Base-by-base conservation (phyloP, 2,329 filamentous ascomycete species). In the Hymenoscyphus albidus region DNA sequence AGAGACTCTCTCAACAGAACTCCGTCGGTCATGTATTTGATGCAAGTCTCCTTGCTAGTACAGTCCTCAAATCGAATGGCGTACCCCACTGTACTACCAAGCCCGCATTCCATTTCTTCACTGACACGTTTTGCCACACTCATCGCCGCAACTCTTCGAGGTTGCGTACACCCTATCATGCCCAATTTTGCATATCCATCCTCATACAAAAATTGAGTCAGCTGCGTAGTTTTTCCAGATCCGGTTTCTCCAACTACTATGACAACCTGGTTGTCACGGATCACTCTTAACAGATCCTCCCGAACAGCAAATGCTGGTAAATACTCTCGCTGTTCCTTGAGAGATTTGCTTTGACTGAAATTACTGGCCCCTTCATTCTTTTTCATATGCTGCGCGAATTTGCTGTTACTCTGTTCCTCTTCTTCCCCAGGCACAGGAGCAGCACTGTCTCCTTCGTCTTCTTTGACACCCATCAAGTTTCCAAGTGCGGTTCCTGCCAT, bases 21-120 rank as follows among this genome's bases (percentile, higher is more conserved):
- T 80, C 95, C 95, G 74, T 99, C 96, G 0, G 95, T 99, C 93
- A 99, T 97, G 77, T 99, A 99, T 78, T 99, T 99, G 80, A 99
- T 98, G 65, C 89, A 83, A 0, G 95, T 99, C 64, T 98, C 90
- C 70, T 93, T 92, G 80, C 92, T 97, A 1, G 95, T 99, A 77
- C 93, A 97, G 76, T 99, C 96, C 75, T 99, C 95, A 73, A 99
- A 99, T 62, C 95, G 93, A 75, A 99, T 99, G 0, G 95, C 93
- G 77, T 99, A 99, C 38, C 95, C 95, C 44, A 99, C 96, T 0
- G 89, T 85, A 64, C 89, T 88, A 59, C 95, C 95, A 10, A 99
- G 81, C 64, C 89, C 89, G 56, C 96, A 93, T 71, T 97, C 91
- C 96, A 99, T 99, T 79, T 99, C 95, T 78, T 99, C 95, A 64